Evolutionary conservation across 106 monocot species (phyloP), one percentile per base, ranked within the genome.

Genomic region (Narthecium ossifragum): DNA sequence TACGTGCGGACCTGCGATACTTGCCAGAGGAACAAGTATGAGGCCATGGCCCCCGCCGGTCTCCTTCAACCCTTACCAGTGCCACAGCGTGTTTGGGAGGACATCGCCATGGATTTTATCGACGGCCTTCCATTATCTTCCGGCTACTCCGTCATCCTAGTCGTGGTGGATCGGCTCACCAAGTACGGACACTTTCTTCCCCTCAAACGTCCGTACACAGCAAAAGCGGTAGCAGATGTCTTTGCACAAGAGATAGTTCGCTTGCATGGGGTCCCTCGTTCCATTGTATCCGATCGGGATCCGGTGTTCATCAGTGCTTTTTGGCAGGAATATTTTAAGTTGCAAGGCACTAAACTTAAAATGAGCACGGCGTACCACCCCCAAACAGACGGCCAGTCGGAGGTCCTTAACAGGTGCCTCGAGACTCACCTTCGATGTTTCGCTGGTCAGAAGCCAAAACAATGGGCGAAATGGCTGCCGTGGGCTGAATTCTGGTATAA

Each of bases 41-140:
- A 17, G 7, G 38, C 3, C 31, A 4, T 11, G 1, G 1, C 49
- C 1, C 70, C 60, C 1, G 36, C 37, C 10, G 70, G 60, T 4
- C 28, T 70, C 2, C 27, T 70, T 0, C 60, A 70, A 14, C 70
- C 70, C 2, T 25, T 70, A 5, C 70, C 70, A 0, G 61, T 70
- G 7, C 60, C 70, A 0, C 7, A 60, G 7, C 1, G n/a, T 5
- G 31, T 51, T 8, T 70, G 60, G 70, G 33, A 26, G 6, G 70
- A 70, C n/a, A 51, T 70, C 2, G 33, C 21, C 0, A 50, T 61
- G 50, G 60, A 70, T 52, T 70, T 70, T 33, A 40, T 70, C 1
- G 60, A 60, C 8, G 32, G 38, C 22, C 23, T 66, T 3, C 66
- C 66, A 0, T 1, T 23, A 0, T 54, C 55, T 9, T 1, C 26